Percentiles rank a stretch among this genome's conserved stretches.
Evolutionary conservation across 2,329 filamentous ascomycete species (phyloP).

Genomic region (Calonectria montana): DNA sequence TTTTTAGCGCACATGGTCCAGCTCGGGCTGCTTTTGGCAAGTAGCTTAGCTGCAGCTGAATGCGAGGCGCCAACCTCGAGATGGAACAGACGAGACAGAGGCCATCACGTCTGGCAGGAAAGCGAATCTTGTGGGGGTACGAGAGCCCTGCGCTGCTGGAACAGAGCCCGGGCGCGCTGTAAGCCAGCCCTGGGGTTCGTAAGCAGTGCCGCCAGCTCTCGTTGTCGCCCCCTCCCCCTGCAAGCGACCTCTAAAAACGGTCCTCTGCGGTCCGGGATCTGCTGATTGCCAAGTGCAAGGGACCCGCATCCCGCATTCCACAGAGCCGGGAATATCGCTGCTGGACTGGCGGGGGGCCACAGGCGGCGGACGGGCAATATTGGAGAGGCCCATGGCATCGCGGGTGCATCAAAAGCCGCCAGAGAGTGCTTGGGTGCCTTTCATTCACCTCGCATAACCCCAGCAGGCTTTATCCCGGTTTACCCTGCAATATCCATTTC

Average conservation of each 20-base stretch:
- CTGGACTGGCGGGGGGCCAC: slow-evolving; percentile 4
- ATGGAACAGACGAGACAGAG: background rate
- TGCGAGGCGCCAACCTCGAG: background rate
- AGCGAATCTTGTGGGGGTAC: background rate
- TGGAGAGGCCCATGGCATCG: slow-evolving; percentile 11
- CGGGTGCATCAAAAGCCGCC: background rate
- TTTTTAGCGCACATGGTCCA: background rate
- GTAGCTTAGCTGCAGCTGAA: slow-evolving; percentile 6
- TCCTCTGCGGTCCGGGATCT: slow-evolving; percentile 1
- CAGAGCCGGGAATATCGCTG: slow-evolving; percentile 18
- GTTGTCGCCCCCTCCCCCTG: background rate
- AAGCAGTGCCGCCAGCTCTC: background rate
- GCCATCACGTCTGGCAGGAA: background rate
- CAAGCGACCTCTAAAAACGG: slow-evolving; percentile 11
- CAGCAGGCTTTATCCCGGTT: slow-evolving; percentile 12
- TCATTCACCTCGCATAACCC: background rate
- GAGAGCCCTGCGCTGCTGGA: background rate
- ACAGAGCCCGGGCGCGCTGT: background rate
- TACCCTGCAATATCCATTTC: background rate
- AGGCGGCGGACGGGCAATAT: slow-evolving; percentile 2
- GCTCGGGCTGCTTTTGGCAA: slow-evolving; percentile 5
- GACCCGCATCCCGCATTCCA: slow-evolving; percentile 17
- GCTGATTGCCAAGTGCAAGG: slow-evolving; percentile 8
- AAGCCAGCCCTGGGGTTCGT: background rate
- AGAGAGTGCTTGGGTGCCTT: background rate